Conservation (phyloP, 2,329 filamentous ascomycete species). For the Pseudofabraea citricarpa region DNA sequence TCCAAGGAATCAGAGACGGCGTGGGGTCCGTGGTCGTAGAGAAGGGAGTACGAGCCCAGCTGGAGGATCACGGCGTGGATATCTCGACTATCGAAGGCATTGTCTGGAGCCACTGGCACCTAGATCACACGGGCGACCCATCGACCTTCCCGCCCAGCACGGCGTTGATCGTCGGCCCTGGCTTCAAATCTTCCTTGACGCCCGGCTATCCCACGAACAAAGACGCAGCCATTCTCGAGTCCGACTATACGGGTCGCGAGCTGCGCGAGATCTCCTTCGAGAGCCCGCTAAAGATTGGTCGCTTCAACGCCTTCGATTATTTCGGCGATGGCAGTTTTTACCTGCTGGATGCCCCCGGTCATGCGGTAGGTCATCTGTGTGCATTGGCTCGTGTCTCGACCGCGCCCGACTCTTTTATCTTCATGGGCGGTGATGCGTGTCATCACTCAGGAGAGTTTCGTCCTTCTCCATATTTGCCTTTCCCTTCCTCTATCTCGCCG, state of each 20-base stretch:
- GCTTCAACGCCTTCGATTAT: constrained; percentile 44
- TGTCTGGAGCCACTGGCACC: constrained; percentile 33
- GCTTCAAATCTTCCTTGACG: constrained; percentile 35
- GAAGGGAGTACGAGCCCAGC: constrained; percentile 36
- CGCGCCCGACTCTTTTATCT: constrained; percentile 35
- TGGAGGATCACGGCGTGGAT: constrained; percentile 32
- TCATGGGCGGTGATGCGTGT: constrained; percentile 44
- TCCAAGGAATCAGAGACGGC: constrained; percentile 24
- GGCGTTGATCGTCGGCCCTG: constrained; percentile 41
- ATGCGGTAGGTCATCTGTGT: constrained; percentile 45
- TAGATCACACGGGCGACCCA: constrained; percentile 38
- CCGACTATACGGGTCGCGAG: constrained; percentile 33
- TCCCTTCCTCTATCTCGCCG: constrained; percentile 33
- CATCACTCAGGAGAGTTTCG: constrained; percentile 41
- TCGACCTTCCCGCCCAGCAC: constrained; percentile 37
- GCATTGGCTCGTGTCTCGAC: constrained; percentile 40
- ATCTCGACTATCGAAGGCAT: constrained; percentile 28
- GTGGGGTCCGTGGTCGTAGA: constrained; percentile 34
- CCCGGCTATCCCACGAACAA: constrained; percentile 39
- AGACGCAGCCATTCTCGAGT: constrained; percentile 33
- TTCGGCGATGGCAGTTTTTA: constrained; percentile 53
- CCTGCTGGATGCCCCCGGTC: constrained; percentile 47
- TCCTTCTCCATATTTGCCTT: constrained; percentile 35
- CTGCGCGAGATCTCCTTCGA: constrained; percentile 29
- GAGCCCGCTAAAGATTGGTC: constrained; percentile 35